These are phyloP conservation scores for Cladosporium austrohemisphaericum DNA, from an alignment of 2,329 filamentous ascomycete genomes.

Conservation along the genomic window DNA sequence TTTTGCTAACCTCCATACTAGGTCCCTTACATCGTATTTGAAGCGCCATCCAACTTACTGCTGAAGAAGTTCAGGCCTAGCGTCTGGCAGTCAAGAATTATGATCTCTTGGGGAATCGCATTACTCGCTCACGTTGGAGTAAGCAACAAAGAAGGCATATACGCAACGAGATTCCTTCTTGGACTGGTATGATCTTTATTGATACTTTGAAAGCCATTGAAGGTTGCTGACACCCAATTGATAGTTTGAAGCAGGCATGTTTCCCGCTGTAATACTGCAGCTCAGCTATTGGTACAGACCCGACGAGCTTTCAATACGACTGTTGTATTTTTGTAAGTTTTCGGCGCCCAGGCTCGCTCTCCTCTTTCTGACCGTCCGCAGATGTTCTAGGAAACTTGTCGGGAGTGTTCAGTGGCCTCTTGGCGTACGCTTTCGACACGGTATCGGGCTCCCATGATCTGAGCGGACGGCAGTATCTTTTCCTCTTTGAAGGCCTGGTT, in stretches of 20 bases:
- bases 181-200: neutral
- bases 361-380: neutral
- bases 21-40: conserved; percentile 44
- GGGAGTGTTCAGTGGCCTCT: conserved; percentile 40
- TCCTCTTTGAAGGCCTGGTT: conserved; percentile 40
- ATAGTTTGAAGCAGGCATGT: conserved; percentile 16
- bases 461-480: conserved; percentile 6
- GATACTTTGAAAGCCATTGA: neutral
- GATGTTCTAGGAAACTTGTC: conserved; percentile 37
- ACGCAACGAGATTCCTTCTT: conserved; percentile 5
- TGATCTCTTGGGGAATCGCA: conserved; percentile 76
- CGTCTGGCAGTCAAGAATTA: conserved; percentile 60
- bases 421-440: conserved; percentile 41
- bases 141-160: conserved; percentile 44
- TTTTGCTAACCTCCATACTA: neutral
- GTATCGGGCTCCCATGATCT: conserved; percentile 6
- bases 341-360: neutral
- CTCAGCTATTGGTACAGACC: conserved; percentile 46
- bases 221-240: neutral
- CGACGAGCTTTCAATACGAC: conserved; percentile 40
- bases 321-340: conserved; percentile 20
- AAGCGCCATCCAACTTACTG: conserved; percentile 51
- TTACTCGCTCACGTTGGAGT: conserved; percentile 74
- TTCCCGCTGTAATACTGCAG: conserved; percentile 13
- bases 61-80: conserved; percentile 51